These are phyloP conservation scores for Bisporella sp. DNA, from an alignment of 2,329 filamentous ascomycete species.

Conservation along the genomic window DNA sequence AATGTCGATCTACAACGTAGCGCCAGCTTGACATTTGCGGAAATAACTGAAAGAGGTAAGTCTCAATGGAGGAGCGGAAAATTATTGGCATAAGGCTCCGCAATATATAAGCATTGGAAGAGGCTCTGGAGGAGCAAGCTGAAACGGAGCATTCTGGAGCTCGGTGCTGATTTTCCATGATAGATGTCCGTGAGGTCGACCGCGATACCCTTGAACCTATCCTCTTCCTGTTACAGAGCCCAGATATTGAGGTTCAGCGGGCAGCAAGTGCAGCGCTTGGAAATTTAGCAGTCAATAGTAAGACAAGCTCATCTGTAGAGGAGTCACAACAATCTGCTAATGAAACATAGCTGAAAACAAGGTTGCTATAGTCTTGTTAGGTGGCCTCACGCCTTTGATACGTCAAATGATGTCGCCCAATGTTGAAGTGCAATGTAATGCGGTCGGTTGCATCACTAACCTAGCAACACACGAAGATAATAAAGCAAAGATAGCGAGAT, in stretches of 20 bases:
- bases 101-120: too few relatives aligned
- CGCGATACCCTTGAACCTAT: slow-evolving; percentile 93
- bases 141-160: too few relatives aligned
- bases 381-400: slow-evolving; percentile 85
- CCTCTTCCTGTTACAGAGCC: slow-evolving; percentile 86
- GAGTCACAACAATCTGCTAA: slow-evolving; percentile 35
- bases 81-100: too few relatives aligned
- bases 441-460: slow-evolving; percentile 97
- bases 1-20: slow-evolving; percentile 97
- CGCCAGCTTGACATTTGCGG: slow-evolving; percentile 95
- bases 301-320: slow-evolving; percentile 27
- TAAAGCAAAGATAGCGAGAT: slow-evolving; percentile 96
- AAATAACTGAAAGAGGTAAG: slow-evolving; percentile 95
- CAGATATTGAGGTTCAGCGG: slow-evolving; percentile 94
- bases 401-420: slow-evolving; percentile 97
- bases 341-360: slow-evolving; percentile 82
- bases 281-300: slow-evolving; percentile 96
- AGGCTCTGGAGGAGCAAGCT: too few relatives aligned
- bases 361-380: slow-evolving; percentile 87
- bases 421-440: slow-evolving; percentile 98
- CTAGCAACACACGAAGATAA: slow-evolving; percentile 97
- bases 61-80: slow-evolving; percentile 5
- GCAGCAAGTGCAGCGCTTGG: slow-evolving; percentile 93
- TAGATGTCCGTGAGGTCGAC: slow-evolving; percentile 95
- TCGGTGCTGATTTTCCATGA: slow-evolving; percentile 12